These are phyloP conservation scores for Adenanthera pavonina DNA, from an alignment of 306 rosid species.

Conservation along the genomic window DNA sequence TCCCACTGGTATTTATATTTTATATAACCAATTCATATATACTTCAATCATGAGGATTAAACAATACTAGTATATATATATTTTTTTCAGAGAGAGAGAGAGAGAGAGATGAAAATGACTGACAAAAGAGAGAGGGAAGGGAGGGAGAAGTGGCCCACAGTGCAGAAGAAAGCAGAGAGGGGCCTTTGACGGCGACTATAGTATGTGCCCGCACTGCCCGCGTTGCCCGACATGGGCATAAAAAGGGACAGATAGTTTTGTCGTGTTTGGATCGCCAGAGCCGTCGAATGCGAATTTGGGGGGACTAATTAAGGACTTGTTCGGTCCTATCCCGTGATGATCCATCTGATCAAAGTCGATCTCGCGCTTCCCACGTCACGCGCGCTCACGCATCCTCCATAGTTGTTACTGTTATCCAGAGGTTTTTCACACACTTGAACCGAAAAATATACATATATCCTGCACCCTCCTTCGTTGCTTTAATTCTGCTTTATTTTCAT, in stretches of 20 bases:
- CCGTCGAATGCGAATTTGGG: constrained; percentile 30
- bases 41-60: neutral
- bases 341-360: neutral
- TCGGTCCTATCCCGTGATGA: neutral
- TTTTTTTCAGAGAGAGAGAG: neutral
- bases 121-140: constrained; percentile 12
- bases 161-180: neutral
- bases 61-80: neutral
- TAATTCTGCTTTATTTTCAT: too few species aligned
- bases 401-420: too few species aligned
- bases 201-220: constrained; percentile 56
- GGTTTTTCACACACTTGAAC: too few species aligned
- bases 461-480: too few species aligned
- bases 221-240: constrained; percentile 41
- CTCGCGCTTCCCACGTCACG: constrained; percentile 78
- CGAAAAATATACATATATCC: too few species aligned
- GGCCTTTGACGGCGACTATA: constrained; percentile 55
- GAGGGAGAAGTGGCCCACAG: neutral
- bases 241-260: constrained; percentile 1
- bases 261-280: constrained; percentile 30
- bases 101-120: neutral
- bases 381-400: constrained; percentile 47
- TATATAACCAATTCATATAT: neutral
- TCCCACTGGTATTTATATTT: neutral
- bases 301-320: neutral